Evolutionary conservation across 2,329 filamentous ascomycete species (phyloP), one percentile per base, ranked within the genome.

Genomic region (Arthrobotrys megalospora): DNA sequence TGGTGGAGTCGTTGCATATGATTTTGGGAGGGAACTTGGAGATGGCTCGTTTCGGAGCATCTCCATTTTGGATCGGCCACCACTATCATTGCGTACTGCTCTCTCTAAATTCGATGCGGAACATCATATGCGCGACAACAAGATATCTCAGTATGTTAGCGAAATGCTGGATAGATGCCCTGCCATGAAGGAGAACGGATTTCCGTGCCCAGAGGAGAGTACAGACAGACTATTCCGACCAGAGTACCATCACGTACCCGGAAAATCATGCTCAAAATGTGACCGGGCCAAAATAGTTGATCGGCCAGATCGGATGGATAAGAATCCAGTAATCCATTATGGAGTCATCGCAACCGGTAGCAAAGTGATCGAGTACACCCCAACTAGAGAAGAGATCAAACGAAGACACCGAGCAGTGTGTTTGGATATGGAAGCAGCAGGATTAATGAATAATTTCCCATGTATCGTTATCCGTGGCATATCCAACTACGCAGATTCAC

Each of bases 401-500:
- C 8, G 14, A 6, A 19, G 52, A n/a, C 14, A 50, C 55, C 19
- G n/a, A 12, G 45, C 24, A 14, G 16, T 68, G 11, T 66, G 71
- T 38, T 32, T 68, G 12, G 66, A 69, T 21, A 52, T 38, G 28
- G 63, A 66, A 28, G 63, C 63, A 11, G 63, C 24, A 28, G 24
- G 24, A 28, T 28, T 28, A 5, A 28, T 28, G 24, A 28, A 28
- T 28, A 28, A 28, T 28, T 28, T 28, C 24, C 24, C 24, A 28
- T 28, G 24, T 28, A 28, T 28, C 24, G 24, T 28, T 28, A 28
- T 28, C 60, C 48, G 65, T 14, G 65, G 65, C 16, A 68, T 68
- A 14, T 68, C 48, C 50, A 50, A 69, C 41, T 69, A 69, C 19
- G 52, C 52, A 24, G 47, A 66, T 52, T 38, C 36, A 8, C 34